These are phyloP conservation scores for Ogataea saltuana DNA, from an alignment of 805 yeast species.

Conservation along the genomic window DNA sequence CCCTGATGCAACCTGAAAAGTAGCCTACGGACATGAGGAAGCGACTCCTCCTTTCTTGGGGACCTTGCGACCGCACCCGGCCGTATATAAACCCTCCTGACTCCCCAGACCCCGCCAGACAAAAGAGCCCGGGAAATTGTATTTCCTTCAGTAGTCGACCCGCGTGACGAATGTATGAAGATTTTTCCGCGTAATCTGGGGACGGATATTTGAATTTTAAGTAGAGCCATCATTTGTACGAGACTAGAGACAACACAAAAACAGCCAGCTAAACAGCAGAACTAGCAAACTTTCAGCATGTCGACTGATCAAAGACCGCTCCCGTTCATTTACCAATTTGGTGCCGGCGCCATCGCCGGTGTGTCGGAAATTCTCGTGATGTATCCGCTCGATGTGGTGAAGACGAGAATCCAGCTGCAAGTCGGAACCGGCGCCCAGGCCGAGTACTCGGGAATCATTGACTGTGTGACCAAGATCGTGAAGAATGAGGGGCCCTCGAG, in stretches of 20 bases:
- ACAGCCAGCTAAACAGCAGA: not conserved
- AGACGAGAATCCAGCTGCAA: conserved; percentile 92
- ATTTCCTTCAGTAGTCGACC: no score
- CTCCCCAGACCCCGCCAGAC: no score
- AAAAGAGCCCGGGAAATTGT: no score
- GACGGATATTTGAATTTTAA: conserved; percentile 1
- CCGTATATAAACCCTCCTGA: no score
- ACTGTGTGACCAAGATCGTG: conserved; percentile 80
- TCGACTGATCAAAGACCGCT: conserved; percentile 44
- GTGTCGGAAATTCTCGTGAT: conserved; percentile 91
- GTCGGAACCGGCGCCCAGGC: conserved; percentile 53
- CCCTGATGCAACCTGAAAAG: no score
- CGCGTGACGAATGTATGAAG: conserved; percentile 7
- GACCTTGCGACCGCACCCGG: no score
- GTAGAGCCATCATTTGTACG: no score
- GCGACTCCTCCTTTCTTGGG: no score
- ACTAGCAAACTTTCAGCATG: conserved; percentile 1
- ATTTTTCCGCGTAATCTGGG: conserved; percentile 9
- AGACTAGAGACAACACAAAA: not conserved
- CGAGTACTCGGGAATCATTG: conserved; percentile 80
- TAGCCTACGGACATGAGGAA: no score
- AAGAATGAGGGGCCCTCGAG: conserved; percentile 81
- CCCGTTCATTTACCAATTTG: conserved; percentile 89
- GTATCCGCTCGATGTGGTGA: conserved; percentile 97
- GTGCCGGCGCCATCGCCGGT: conserved; percentile 94